Percentiles rank a stretch among this genome's conserved stretches.
Evolutionary conservation across 176 grass and related monocot genomes (phyloP).

Genomic region (Musa schizocarpa): DNA sequence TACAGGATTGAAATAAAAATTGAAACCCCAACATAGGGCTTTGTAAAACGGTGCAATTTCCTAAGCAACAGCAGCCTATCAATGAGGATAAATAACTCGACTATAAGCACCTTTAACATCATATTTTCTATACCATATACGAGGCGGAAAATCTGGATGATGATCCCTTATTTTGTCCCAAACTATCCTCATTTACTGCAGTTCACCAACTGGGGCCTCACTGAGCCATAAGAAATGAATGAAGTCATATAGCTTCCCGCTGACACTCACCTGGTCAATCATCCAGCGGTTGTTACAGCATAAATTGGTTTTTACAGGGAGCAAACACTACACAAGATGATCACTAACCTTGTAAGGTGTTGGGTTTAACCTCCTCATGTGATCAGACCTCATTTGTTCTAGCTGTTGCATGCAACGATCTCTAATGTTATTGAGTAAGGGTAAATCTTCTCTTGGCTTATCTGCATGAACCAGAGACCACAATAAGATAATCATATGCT

Average conservation of each 20-base stretch:
- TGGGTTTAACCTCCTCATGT: slow-evolving; percentile 86
- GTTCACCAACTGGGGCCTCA: slow-evolving; percentile 25
- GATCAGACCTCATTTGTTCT: slow-evolving; percentile 69
- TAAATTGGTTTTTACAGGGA: background rate
- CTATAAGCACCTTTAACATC: background rate
- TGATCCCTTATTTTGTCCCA: background rate
- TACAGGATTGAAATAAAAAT: background rate
- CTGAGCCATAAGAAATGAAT: slow-evolving; percentile 29
- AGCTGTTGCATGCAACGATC: slow-evolving; percentile 82
- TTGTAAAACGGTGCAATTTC: too few species aligned
- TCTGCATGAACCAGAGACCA: slow-evolving; percentile 30
- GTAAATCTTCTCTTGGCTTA: slow-evolving; percentile 63
- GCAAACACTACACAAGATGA: background rate
- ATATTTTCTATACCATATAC: background rate
- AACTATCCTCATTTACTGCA: slow-evolving; percentile 2
- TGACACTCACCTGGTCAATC: slow-evolving; percentile 19
- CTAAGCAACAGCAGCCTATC: too few species aligned
- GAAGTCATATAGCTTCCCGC: slow-evolving; percentile 23
- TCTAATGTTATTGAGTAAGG: slow-evolving; percentile 63
- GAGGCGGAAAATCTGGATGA: background rate
- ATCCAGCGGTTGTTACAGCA: background rate
- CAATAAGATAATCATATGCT: background rate
- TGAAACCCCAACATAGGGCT: background rate
- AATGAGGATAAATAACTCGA: background rate
- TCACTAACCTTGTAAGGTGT: slow-evolving; percentile 85